Percentiles rank a stretch among this genome's conserved stretches.
Conservation (phyloP, 225 moss, liverwort and hornwort species). For the Bryoerythrophyllum caledonicum region DNA sequence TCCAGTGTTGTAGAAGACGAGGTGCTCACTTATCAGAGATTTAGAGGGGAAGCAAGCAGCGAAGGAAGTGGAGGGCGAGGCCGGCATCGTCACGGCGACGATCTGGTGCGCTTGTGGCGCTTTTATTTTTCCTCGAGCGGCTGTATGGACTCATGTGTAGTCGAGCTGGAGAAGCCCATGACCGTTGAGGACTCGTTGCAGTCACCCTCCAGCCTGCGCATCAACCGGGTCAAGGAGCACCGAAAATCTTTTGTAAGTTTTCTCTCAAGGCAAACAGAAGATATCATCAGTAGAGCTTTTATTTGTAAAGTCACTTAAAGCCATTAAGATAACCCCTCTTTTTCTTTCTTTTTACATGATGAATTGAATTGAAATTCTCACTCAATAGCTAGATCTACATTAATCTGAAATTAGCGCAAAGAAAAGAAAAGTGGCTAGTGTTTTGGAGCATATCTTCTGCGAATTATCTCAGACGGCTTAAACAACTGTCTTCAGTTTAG, state of each 20-base stretch:
- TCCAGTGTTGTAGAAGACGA: constrained; percentile 21
- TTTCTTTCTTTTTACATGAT: too few species aligned
- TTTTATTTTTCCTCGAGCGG: constrained; percentile 24
- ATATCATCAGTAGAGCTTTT: not conserved
- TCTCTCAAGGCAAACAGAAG: not conserved
- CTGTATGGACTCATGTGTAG: constrained; percentile 49
- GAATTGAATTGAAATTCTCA: too few species aligned
- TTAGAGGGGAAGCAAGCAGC: not conserved
- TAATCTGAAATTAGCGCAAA: too few species aligned
- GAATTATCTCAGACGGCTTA: too few species aligned
- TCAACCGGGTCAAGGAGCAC: constrained; percentile 37
- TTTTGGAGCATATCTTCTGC: too few species aligned
- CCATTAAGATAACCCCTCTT: too few species aligned
- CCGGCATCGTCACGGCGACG: too few species aligned
- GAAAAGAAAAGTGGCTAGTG: too few species aligned
- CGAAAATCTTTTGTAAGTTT: constrained; percentile 38
- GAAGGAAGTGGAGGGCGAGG: constrained; percentile 1
- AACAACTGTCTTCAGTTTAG: too few species aligned
- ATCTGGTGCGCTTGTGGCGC: constrained; percentile 38
- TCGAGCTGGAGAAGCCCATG: constrained; percentile 48
- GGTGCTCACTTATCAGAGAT: not conserved
- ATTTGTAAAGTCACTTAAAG: too few species aligned
- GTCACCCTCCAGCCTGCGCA: constrained; percentile 35
- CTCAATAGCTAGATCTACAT: too few species aligned
- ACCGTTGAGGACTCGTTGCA: constrained; percentile 37